Base-by-base conservation (phyloP, 129 eudicot species). In the Flaveria trinervia region DNA sequence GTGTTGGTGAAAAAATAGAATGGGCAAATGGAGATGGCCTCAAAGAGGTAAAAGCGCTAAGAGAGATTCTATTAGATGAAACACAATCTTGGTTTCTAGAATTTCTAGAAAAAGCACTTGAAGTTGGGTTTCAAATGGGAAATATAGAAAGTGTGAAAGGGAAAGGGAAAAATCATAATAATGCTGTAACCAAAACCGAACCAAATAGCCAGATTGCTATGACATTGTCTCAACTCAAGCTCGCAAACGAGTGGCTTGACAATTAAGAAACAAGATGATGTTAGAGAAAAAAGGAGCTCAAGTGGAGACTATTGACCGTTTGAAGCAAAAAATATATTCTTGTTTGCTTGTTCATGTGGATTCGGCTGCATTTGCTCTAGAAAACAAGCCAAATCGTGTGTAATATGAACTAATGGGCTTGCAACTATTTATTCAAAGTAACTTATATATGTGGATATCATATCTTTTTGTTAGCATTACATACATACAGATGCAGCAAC, bases 351-450 rank as follows among this genome's bases (percentile, higher is more conserved):
- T 82, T 71, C 95, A 90, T 76, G 86, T 93, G 39, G 95, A 88
- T 52, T 90, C 95, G 9, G 98, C 96, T 72, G 97, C 96, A 20
- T 82, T 74, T 18, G 97, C 98, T 80, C 83, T 93, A 67, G 96
- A 85, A 83, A 86, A 65, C 54, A 81, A 83, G 73, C 75, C 72
- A 12, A 80, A 75, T 13, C 85, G 68, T 49, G 81, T 33, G 20
- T 69, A 71, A 80, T 16, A 25, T 41, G 7, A 79, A 30, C 36
- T 17, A 12, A 20, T 17, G 62, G 41, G 8, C 9, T 51, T 50
- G 36, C 20, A 22, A 74, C 28, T 62, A 84, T 71, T 54, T 69
- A 74, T 74, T 65, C 44, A 69, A 39, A 70, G 70, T 75, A 61
- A 74, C 36, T 48, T 44, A 11, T 70, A 69, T 46, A 64, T 81